Evolutionary conservation across 345 rosid species (phyloP).

Genomic region (Zanthoxylum bungeanum): DNA sequence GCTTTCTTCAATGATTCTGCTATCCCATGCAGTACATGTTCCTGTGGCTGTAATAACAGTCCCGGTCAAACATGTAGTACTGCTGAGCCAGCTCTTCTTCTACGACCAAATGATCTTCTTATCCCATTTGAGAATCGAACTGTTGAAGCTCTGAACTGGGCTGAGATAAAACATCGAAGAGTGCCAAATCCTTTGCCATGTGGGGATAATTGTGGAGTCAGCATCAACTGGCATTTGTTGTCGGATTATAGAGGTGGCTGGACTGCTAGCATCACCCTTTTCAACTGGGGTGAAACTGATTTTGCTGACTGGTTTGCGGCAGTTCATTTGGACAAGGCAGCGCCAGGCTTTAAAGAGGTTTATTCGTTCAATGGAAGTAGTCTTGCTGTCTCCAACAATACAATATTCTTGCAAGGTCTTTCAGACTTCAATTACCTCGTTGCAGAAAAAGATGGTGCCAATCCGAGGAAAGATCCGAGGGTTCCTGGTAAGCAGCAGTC

Average conservation of each 20-base stretch:
- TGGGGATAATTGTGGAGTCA: conserved; percentile 83
- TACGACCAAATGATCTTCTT: conserved; percentile 72
- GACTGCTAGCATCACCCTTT: conserved; percentile 77
- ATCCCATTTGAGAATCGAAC: conserved; percentile 84
- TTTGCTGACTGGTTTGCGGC: conserved; percentile 89
- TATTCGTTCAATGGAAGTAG: conserved; percentile 73
- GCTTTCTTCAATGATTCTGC: conserved; percentile 81
- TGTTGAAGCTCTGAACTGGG: conserved; percentile 53
- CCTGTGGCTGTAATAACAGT: conserved; percentile 71
- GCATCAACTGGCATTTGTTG: conserved; percentile 79
- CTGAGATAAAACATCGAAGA: conserved; percentile 39
- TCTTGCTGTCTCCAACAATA: conserved; percentile 46
- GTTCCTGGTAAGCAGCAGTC: conserved; percentile 91
- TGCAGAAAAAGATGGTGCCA: conserved; percentile 47
- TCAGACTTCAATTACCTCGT: conserved; percentile 69
- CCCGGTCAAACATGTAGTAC: conserved; percentile 60
- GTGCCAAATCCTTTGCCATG: conserved; percentile 81
- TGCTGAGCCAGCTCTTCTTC: conserved; percentile 60
- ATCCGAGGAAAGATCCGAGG: conserved; percentile 57
- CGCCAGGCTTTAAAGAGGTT: conserved; percentile 61
- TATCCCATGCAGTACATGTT: conserved; percentile 78
- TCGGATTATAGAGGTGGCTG: conserved; percentile 75
- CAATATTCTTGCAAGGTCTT: conserved; percentile 73
- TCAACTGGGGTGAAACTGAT: conserved; percentile 79
- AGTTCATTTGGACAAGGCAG: conserved; percentile 58